A percentile compares a stretch with the other conserved stretches of the same genome.
Conservation (phyloP, 352 stramenopile genomes). For the Phytophthora boehmeriae region DNA sequence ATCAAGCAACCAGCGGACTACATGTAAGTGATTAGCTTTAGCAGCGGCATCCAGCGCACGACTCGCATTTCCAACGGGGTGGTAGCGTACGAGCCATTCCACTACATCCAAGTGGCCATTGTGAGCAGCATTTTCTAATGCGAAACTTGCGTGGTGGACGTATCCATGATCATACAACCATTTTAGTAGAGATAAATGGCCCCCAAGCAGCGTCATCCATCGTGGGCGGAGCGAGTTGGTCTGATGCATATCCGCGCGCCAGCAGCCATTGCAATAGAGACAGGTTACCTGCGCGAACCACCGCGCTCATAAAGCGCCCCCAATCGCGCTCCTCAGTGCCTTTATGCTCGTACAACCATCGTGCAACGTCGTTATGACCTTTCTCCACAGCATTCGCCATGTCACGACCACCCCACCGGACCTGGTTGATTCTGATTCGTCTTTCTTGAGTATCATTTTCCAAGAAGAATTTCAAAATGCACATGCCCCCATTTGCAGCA, state of each 20-base stretch:
- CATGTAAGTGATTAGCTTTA: slow-evolving; percentile 23
- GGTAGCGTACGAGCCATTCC: slow-evolving; percentile 33
- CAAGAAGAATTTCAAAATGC: slow-evolving; percentile 25
- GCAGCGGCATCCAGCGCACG: slow-evolving; percentile 34
- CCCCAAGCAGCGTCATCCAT: slow-evolving; percentile 38
- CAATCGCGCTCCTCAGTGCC: slow-evolving; percentile 29
- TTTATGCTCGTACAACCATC: slow-evolving; percentile 32
- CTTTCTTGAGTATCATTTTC: slow-evolving; percentile 7
- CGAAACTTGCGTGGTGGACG: slow-evolving; percentile 30
- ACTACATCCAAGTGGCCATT: slow-evolving; percentile 47
- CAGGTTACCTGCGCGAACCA: slow-evolving; percentile 23
- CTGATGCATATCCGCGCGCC: slow-evolving; percentile 20
- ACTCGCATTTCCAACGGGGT: slow-evolving; percentile 37
- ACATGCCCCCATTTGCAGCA: slow-evolving; percentile 13
- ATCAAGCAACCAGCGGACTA: slow-evolving; percentile 29
- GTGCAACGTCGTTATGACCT: slow-evolving; percentile 13
- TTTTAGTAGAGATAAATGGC: slow-evolving; percentile 26
- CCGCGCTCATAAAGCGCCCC: slow-evolving; percentile 27
- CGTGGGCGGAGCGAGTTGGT: slow-evolving; percentile 29
- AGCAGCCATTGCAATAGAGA: slow-evolving; percentile 37
- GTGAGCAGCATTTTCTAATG: slow-evolving; percentile 40
- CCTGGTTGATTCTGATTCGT: neutral
- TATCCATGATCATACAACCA: slow-evolving; percentile 37
- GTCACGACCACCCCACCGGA: slow-evolving; percentile 29
- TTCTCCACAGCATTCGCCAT: slow-evolving; percentile 34